Evolutionary conservation across 805 yeast species (phyloP).

Genomic region (Clavispora phyllophila): DNA sequence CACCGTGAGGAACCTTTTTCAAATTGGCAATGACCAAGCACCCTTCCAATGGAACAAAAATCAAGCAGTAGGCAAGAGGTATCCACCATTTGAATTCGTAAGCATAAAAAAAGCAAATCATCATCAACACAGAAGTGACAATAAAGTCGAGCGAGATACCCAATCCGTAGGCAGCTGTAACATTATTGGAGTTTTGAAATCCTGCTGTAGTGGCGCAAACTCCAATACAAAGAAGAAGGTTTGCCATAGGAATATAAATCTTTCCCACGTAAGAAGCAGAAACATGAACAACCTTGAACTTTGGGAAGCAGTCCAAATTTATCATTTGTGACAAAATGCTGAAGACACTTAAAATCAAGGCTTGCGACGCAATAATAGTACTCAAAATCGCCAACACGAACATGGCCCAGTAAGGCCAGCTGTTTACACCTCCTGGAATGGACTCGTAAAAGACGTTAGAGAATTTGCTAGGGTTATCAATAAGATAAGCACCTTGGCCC

Average conservation of each 20-base stretch:
- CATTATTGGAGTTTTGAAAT: constrained; percentile 43
- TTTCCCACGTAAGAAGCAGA: constrained; percentile 44
- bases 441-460: constrained; percentile 44
- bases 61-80: constrained; percentile 28
- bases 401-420: constrained; percentile 45
- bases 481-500: constrained; percentile 53
- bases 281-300: constrained; percentile 40
- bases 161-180: constrained; percentile 58
- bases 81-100: constrained; percentile 32
- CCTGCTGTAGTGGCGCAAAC: constrained; percentile 50
- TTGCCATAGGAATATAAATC: constrained; percentile 49
- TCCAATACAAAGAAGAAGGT: constrained; percentile 47
- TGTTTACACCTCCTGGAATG: constrained; percentile 45
- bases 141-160: constrained; percentile 54
- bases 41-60: constrained; percentile 45
- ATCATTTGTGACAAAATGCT: constrained; percentile 49
- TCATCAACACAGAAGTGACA: constrained; percentile 44
- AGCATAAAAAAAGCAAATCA: constrained; percentile 44
- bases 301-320: constrained; percentile 51
- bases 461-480: constrained; percentile 33
- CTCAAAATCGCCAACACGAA: constrained; percentile 50
- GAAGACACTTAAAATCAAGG: constrained; percentile 52
- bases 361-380: constrained; percentile 58
- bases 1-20: constrained; percentile 52
- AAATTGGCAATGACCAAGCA: constrained; percentile 44